Conservation (phyloP, 768 basidiomycete species). For the Coprinopsis marcescibilis region DNA sequence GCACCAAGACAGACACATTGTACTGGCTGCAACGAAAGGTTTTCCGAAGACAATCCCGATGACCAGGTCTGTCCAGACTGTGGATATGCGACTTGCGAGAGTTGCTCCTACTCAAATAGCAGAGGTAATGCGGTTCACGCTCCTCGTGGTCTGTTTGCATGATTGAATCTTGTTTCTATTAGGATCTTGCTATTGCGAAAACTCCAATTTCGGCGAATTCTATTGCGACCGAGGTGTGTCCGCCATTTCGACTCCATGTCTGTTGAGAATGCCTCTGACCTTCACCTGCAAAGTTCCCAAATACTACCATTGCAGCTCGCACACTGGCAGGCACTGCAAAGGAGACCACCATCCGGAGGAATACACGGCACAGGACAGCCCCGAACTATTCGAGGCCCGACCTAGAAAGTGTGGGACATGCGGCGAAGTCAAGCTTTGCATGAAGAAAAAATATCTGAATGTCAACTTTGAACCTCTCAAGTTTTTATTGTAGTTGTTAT, state of each 20-base stretch:
- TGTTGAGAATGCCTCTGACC: not conserved
- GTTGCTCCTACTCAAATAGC: slow-evolving; percentile 23
- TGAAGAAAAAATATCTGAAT: slow-evolving; percentile 15
- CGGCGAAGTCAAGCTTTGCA: slow-evolving; percentile 17
- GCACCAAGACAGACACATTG: slow-evolving; percentile 21
- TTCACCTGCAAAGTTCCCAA: slow-evolving; percentile 19
- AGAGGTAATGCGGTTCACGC: slow-evolving; percentile 15
- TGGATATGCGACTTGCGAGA: slow-evolving; percentile 29
- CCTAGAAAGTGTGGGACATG: slow-evolving; percentile 26
- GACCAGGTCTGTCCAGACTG: slow-evolving; percentile 29
- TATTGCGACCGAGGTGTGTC: slow-evolving; percentile 25
- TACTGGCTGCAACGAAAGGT: slow-evolving; percentile 28
- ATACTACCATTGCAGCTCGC: slow-evolving; percentile 25
- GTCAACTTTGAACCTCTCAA: not conserved
- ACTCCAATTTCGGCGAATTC: slow-evolving; percentile 26
- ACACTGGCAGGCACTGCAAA: slow-evolving; percentile 20
- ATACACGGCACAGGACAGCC: slow-evolving; percentile 12
- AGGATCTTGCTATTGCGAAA: slow-evolving; percentile 32
- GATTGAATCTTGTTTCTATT: not conserved
- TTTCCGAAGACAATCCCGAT: slow-evolving; percentile 16
- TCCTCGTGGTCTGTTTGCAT: not conserved
- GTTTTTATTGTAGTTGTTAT: not conserved
- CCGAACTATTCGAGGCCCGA: slow-evolving; percentile 23
- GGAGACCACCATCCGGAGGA: slow-evolving; percentile 30
- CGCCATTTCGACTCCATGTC: not conserved